These are phyloP conservation scores for Huntiella bhutanensis DNA, from an alignment of 2,329 filamentous ascomycete genomes.

Conservation along the genomic window DNA sequence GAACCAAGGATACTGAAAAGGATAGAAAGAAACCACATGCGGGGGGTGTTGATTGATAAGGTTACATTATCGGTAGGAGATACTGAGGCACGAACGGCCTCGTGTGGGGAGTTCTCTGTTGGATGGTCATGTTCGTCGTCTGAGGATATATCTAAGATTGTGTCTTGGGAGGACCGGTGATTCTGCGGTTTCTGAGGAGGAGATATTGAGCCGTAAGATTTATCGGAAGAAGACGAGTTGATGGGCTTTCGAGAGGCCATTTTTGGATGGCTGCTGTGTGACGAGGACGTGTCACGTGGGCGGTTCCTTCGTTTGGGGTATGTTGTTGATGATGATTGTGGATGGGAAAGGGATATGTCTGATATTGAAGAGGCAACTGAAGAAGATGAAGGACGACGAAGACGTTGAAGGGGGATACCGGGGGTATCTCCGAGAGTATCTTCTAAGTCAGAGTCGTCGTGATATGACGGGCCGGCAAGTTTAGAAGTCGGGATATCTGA, in stretches of 20 bases:
- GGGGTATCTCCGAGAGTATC: no score
- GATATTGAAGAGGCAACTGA: no score
- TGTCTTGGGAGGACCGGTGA: not conserved
- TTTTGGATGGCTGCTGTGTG: not conserved
- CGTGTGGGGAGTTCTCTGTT: constrained; percentile 54
- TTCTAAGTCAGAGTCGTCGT: no score
- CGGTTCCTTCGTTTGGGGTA: no score
- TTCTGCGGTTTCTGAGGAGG: constrained; percentile 8
- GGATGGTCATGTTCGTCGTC: constrained; percentile 22
- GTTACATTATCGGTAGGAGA: constrained; percentile 54
- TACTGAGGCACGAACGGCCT: constrained; percentile 65
- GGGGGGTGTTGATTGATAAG: constrained; percentile 70
- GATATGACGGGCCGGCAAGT: no score
- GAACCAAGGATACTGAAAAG: constrained; percentile 67
- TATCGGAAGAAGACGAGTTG: constrained; percentile 5
- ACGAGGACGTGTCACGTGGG: not conserved
- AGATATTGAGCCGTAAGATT: constrained; percentile 9
- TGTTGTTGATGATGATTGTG: constrained; percentile 19
- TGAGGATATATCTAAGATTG: not conserved
- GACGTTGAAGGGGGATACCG: no score
- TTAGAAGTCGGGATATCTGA: no score
- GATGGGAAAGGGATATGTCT: no score
- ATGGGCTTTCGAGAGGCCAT: constrained; percentile 9
- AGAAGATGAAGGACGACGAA: no score
- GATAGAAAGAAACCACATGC: constrained; percentile 71